A percentile compares a stretch with the other conserved stretches of the same genome.
Conservation (phyloP, 2,329 filamentous ascomycete genomes). For the Phaeosphaeriaceae sp. region DNA sequence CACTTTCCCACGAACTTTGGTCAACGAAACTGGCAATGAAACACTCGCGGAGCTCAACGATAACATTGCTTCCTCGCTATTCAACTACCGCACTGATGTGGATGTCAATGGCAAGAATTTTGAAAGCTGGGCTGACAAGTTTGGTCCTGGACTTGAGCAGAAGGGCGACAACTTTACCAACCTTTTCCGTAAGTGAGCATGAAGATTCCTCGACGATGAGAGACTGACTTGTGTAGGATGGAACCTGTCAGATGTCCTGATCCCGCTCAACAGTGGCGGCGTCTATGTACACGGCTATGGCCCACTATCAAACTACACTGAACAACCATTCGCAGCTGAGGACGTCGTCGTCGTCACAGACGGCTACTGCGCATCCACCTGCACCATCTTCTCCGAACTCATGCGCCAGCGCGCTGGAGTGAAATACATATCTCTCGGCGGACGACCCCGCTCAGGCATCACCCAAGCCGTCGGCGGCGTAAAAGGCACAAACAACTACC, state of each 20-base stretch:
- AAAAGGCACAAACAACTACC: conserved; percentile 59
- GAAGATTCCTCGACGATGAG: background rate
- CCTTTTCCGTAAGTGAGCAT: conserved; percentile 53
- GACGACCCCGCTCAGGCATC: conserved; percentile 60
- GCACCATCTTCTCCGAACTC: conserved; percentile 64
- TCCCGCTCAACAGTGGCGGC: conserved; percentile 40
- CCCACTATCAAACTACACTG: conserved; percentile 53
- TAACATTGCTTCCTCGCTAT: conserved; percentile 50
- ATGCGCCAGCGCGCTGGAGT: conserved; percentile 62
- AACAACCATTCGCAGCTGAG: conserved; percentile 62
- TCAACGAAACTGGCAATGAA: conserved; percentile 34
- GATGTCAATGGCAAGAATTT: conserved; percentile 60
- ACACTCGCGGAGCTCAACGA: conserved; percentile 45
- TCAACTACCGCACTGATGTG: conserved; percentile 56
- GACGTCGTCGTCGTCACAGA: conserved; percentile 63
- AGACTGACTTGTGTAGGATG: conserved; percentile 38
- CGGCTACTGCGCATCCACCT: conserved; percentile 67
- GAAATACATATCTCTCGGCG: conserved; percentile 66
- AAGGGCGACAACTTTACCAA: conserved; percentile 64
- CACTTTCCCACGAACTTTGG: conserved; percentile 38
- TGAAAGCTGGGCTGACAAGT: conserved; percentile 56
- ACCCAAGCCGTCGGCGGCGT: conserved; percentile 69
- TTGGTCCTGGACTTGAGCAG: conserved; percentile 47
- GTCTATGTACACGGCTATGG: conserved; percentile 44
- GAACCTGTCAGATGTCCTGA: conserved; percentile 53